Evolutionary conservation across 345 rosid genomes (phyloP).

Genomic region (Trapa bicornis): DNA sequence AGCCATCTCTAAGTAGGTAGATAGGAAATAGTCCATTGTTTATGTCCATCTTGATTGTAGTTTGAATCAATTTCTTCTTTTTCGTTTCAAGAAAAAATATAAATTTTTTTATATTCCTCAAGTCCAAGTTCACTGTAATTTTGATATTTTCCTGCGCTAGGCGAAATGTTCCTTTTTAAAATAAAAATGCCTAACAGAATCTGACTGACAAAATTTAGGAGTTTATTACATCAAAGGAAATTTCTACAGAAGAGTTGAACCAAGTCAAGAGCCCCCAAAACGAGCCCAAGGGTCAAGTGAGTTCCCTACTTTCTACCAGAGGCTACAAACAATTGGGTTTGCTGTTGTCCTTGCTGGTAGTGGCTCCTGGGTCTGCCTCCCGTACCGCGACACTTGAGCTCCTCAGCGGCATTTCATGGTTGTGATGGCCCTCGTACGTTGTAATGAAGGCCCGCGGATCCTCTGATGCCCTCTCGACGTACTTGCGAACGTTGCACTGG

Average conservation of each 20-base stretch:
- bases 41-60: neutral
- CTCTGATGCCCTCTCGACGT: constrained; percentile 82
- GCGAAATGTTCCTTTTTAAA: too few species aligned
- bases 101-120: neutral
- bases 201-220: neutral
- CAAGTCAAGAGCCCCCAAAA: neutral
- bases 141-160: too few species aligned
- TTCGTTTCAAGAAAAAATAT: neutral
- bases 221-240: neutral
- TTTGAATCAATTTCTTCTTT: neutral
- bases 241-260: neutral
- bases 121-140: neutral
- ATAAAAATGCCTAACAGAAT: neutral
- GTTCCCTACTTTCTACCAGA: neutral
- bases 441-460: constrained; percentile 82
- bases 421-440: constrained; percentile 89
- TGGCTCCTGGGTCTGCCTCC: constrained; percentile 13
- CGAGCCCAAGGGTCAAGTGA: neutral
- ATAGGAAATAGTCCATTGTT: constrained; percentile 2
- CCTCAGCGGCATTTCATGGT: constrained; percentile 63
- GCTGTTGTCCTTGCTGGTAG: constrained; percentile 20
- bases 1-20: neutral
- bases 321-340: too few species aligned
- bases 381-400: constrained; percentile 15
- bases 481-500: constrained; percentile 81